Percentiles rank a stretch among this genome's conserved stretches.
Conservation (phyloP, 805 yeast species). For the Kodamaea restingae region DNA sequence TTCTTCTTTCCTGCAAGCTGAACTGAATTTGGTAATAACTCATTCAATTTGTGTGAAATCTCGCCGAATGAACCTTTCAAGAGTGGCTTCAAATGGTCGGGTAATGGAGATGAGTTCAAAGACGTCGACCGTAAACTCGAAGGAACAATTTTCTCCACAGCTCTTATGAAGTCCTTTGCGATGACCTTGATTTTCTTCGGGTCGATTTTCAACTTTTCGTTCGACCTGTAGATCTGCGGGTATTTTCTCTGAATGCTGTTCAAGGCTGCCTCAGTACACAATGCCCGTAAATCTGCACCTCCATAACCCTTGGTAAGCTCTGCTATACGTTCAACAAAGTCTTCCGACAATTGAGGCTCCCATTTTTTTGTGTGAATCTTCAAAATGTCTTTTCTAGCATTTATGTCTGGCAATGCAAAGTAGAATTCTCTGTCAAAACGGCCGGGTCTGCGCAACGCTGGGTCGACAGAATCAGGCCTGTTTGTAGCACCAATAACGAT, state of each 20-base stretch:
- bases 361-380: constrained; percentile 85
- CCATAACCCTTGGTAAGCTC: constrained; percentile 91
- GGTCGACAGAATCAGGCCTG: constrained; percentile 97
- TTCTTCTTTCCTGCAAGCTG: constrained; percentile 39
- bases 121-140: constrained; percentile 86
- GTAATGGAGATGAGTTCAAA: constrained; percentile 70
- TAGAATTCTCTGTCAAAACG: constrained; percentile 95
- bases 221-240: constrained; percentile 84
- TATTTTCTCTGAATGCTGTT: constrained; percentile 86
- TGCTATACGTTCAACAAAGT: constrained; percentile 65
- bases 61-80: constrained; percentile 47
- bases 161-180: constrained; percentile 80
- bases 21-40: constrained; percentile 54
- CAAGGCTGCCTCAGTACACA: constrained; percentile 94
- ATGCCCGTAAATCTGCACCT: constrained; percentile 92
- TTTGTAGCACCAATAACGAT: constrained; percentile 98
- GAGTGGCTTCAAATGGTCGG: constrained; percentile 64
- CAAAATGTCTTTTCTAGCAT: constrained; percentile 74
- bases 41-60: constrained; percentile 47
- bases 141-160: constrained; percentile 84
- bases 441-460: constrained; percentile 95
- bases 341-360: constrained; percentile 64
- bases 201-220: constrained; percentile 69
- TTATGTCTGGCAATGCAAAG: constrained; percentile 84
- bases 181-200: constrained; percentile 67